phyloP scores from a whole-genome alignment of 345 rosid genomes.

The Garcia nutans region DNA sequence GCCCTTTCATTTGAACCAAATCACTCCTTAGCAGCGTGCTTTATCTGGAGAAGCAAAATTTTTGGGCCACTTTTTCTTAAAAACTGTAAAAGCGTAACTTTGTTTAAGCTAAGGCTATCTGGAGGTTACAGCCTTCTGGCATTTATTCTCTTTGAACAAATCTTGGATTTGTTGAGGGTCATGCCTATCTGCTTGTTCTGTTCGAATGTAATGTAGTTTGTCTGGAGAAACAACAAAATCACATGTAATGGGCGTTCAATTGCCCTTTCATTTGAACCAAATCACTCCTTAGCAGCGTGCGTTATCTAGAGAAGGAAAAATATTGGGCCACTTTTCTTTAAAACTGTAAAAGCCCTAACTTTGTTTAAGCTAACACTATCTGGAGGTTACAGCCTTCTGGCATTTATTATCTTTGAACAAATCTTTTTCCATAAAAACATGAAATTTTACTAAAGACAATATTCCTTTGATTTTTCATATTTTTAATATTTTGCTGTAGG shows the following conservation, averaged over 20 bases:
- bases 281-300: neutral
- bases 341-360: neutral
- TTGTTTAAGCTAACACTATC: neutral
- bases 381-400: neutral
- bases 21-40: neutral
- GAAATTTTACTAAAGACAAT: neutral
- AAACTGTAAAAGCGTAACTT: neutral
- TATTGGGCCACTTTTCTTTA: neutral
- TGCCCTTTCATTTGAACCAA: neutral
- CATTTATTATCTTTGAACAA: conserved; percentile 1
- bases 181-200: neutral
- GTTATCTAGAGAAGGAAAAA: neutral
- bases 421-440: neutral
- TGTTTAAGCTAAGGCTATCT: neutral
- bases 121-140: neutral
- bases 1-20: neutral
- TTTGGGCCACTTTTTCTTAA: neutral
- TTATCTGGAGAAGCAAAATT: neutral
- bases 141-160: neutral
- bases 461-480: neutral
- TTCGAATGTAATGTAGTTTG: neutral
- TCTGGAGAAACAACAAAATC: neutral
- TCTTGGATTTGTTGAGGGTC: too few species aligned
- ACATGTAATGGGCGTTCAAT: neutral
- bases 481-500: conserved; percentile 38